Percentiles rank a stretch among this genome's conserved stretches.
These are phyloP conservation scores for Pyrenophora teres DNA, from an alignment of 2,329 filamentous ascomycete species.

Conservation along the genomic window DNA sequence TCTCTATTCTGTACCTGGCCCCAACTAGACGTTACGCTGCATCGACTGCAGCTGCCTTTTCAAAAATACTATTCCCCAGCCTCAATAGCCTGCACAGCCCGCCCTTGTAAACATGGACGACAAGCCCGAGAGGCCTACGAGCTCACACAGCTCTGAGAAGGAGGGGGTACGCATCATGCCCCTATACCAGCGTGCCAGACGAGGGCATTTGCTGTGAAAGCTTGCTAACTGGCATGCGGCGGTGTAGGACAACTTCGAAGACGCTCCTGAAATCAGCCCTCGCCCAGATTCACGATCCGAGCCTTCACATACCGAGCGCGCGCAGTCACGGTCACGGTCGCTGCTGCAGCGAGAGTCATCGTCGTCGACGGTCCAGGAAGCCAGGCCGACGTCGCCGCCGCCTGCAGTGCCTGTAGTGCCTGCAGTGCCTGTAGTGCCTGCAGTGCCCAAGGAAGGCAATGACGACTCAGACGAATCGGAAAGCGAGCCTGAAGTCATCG, in stretches of 20 bases:
- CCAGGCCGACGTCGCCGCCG: conserved; percentile 25
- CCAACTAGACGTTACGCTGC: conserved; percentile 6
- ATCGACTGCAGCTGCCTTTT: conserved; percentile 25
- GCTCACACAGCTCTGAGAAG: conserved; percentile 40
- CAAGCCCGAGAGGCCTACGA: conserved; percentile 32
- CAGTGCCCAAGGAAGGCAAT: conserved; percentile 15
- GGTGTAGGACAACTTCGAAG: conserved; percentile 76
- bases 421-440: conserved; percentile 19
- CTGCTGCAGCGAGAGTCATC: conserved; percentile 50
- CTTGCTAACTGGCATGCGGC: conserved; percentile 18
- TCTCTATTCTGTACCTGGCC: conserved; percentile 9
- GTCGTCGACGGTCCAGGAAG: conserved; percentile 36
- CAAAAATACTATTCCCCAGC: conserved; percentile 8
- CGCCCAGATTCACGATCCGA: conserved; percentile 50
- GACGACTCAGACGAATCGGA: conserved; percentile 16
- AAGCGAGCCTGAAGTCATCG: conserved; percentile 12
- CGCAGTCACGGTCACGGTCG: conserved; percentile 56
- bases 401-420: conserved; percentile 28
- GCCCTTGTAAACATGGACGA: conserved; percentile 27
- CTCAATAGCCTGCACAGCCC: conserved; percentile 16
- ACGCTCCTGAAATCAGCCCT: conserved; percentile 67
- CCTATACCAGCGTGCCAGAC: not conserved
- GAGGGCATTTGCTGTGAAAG: not conserved
- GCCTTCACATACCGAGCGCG: conserved; percentile 14
- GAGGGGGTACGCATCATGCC: conserved; percentile 30